Conservation (phyloP, 1,284 basidiomycete species). For the Neonothopanus nambi region DNA sequence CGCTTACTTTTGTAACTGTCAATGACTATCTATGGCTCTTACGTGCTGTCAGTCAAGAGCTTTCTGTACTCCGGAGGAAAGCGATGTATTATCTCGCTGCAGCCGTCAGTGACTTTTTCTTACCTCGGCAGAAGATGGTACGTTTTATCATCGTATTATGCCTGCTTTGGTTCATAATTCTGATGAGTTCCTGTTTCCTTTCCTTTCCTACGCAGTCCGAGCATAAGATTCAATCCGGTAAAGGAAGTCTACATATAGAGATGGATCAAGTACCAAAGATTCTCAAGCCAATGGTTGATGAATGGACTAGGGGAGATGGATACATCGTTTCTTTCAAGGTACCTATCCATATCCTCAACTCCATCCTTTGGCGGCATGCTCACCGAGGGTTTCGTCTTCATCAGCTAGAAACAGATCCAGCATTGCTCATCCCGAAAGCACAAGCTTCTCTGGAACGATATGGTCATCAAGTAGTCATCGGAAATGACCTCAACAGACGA, state of each 20-base stretch:
- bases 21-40: slow-evolving; percentile 96
- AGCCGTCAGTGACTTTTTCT: slow-evolving; percentile 97
- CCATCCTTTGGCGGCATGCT: not conserved
- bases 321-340: slow-evolving; percentile 98
- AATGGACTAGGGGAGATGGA: slow-evolving; percentile 86
- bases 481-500: slow-evolving; percentile 87
- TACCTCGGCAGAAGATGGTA: slow-evolving; percentile 88
- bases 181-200: not conserved
- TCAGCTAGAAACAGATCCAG: slow-evolving; percentile 90
- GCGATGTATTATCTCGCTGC: slow-evolving; percentile 97
- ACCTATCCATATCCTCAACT: not conserved
- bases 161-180: slow-evolving; percentile 4
- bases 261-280: slow-evolving; percentile 99
- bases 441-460: slow-evolving; percentile 87
- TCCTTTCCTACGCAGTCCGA: slow-evolving; percentile 62
- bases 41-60: slow-evolving; percentile 76
- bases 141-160: too few relatives aligned
- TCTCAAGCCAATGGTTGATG: slow-evolving; percentile 86
- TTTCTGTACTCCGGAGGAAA: slow-evolving; percentile 65
- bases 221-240: slow-evolving; percentile 97
- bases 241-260: slow-evolving; percentile 89
- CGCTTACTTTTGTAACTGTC: slow-evolving; percentile 90
- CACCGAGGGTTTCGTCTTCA: not conserved
- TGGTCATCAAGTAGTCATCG: slow-evolving; percentile 96
- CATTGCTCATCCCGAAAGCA: slow-evolving; percentile 89